These are phyloP conservation scores for Petunia axillaris DNA, from an alignment of 257 asterid species.

Conservation along the genomic window DNA sequence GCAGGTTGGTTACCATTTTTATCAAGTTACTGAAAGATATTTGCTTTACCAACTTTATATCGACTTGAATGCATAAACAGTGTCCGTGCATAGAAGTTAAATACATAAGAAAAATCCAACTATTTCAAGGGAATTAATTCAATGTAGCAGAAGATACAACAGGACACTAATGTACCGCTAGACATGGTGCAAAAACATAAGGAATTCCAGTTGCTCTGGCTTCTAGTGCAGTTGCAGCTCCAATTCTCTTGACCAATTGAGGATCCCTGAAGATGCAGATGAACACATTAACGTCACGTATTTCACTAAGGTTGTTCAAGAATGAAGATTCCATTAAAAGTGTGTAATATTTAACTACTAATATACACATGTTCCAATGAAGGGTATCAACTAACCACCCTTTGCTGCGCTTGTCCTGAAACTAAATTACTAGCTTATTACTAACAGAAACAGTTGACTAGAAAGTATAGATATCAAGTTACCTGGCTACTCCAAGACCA, in stretches of 20 bases:
- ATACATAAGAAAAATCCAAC: not conserved
- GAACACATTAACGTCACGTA: too few species aligned
- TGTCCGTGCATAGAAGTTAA: not conserved
- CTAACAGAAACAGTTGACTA: too few species aligned
- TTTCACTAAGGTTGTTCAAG: too few species aligned
- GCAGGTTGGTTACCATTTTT: not conserved
- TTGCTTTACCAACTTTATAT: too few species aligned
- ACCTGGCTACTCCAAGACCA: constrained; percentile 37
- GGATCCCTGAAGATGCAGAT: constrained; percentile 27
- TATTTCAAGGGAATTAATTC: not conserved
- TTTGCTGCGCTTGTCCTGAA: too few species aligned
- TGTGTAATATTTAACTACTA: too few species aligned
- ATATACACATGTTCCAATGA: too few species aligned
- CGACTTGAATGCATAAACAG: not conserved
- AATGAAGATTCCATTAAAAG: too few species aligned
- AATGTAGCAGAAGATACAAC: too few species aligned
- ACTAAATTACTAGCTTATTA: too few species aligned
- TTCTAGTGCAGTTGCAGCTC: constrained; percentile 38
- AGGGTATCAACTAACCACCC: too few species aligned
- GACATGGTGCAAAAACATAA: constrained; percentile 36
- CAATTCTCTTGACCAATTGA: constrained; percentile 30
- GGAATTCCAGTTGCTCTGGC: constrained; percentile 37
- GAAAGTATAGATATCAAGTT: not conserved
- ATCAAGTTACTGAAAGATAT: not conserved
- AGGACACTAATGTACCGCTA: constrained; percentile 26